A percentile compares a stretch with the other conserved stretches of the same genome.
Evolutionary conservation across 164 flowering plant genomes (phyloP).

Genomic region (Chloranthus sessilifolius): DNA sequence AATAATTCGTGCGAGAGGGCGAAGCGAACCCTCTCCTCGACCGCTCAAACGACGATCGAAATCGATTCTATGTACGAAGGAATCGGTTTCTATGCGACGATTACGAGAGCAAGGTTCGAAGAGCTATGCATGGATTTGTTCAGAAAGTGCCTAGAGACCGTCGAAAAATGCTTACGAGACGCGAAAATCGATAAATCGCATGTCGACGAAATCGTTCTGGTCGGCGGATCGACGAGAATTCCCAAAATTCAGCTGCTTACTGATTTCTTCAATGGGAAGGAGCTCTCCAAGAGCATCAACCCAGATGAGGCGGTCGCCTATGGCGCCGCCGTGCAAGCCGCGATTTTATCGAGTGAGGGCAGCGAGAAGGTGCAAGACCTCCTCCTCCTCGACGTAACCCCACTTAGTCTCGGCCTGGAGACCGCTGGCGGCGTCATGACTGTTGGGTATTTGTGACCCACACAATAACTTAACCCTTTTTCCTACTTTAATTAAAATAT

Average conservation of each 20-base stretch:
- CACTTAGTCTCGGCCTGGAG: conserved; percentile 19
- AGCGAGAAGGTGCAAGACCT: conserved; percentile 30
- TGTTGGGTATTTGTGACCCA: conserved; percentile 23
- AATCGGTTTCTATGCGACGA: conserved; percentile 20
- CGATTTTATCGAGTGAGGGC: conserved; percentile 23
- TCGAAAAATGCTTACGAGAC: conserved; percentile 22
- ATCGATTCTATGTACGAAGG: conserved; percentile 26
- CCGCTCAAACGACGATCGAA: conserved; percentile 19
- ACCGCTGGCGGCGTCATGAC: conserved; percentile 24
- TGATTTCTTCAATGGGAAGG: conserved; percentile 28
- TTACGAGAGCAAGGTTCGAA: conserved; percentile 24
- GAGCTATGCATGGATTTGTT: conserved; percentile 24
- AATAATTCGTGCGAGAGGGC: conserved; percentile 23
- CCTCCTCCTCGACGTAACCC: conserved; percentile 19
- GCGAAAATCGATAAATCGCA: too few species aligned
- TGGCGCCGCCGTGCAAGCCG: conserved; percentile 40
- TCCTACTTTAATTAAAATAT: too few species aligned
- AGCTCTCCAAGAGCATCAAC: conserved; percentile 23
- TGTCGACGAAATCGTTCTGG: conserved; percentile 24
- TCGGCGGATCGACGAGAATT: conserved; percentile 23
- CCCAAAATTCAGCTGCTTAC: conserved; percentile 24
- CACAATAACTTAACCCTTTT: too few species aligned
- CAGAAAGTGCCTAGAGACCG: too few species aligned
- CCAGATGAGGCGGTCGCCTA: conserved; percentile 40
- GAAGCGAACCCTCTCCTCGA: conserved; percentile 23